phyloP scores from a whole-genome alignment of 768 basidiomycete genomes.

The Boletellus ananiceps region DNA sequence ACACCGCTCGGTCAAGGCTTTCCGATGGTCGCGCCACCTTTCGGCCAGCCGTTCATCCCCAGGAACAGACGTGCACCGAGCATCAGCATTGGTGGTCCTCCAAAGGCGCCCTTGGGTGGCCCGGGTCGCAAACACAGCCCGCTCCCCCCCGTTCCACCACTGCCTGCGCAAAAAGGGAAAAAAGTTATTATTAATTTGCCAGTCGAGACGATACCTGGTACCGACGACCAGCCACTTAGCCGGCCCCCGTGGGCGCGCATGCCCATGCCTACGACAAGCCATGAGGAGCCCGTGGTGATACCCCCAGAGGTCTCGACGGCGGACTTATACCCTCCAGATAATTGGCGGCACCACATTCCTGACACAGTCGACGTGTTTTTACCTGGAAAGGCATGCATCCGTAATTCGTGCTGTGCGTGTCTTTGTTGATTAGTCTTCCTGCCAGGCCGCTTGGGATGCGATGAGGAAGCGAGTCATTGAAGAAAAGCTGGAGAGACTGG shows the following conservation, averaged over 20 bases:
- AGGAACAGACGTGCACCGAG: conserved; percentile 62
- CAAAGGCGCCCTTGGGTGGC: conserved; percentile 79
- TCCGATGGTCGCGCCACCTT: conserved; percentile 45
- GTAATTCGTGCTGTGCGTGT: conserved; percentile 5
- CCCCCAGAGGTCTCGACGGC: conserved; percentile 40
- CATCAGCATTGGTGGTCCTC: conserved; percentile 79
- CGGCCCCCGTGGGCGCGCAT: conserved; percentile 59
- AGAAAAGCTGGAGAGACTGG: conserved; percentile 74
- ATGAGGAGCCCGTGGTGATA: conserved; percentile 19
- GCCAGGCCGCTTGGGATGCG: conserved; percentile 67
- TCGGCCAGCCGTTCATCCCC: conserved; percentile 49
- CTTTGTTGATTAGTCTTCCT: conserved; percentile 4
- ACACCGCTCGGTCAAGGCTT: conserved; percentile 60
- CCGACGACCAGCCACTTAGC: conserved; percentile 36
- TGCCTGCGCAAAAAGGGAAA: conserved; percentile 49
- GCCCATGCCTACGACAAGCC: conserved; percentile 43
- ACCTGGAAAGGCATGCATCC: conserved; percentile 62
- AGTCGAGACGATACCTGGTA: conserved; percentile 48
- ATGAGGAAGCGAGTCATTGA: conserved; percentile 71
- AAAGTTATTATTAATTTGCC: conserved; percentile 71
- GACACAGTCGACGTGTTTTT: conserved; percentile 74
- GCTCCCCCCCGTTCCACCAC: conserved; percentile 36
- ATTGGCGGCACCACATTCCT: conserved; percentile 54
- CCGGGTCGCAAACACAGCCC: conserved; percentile 75
- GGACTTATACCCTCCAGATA: conserved; percentile 63